Evolutionary conservation across 805 yeast species (phyloP).

Genomic region (Zygosaccharomyces gambellarensis): DNA sequence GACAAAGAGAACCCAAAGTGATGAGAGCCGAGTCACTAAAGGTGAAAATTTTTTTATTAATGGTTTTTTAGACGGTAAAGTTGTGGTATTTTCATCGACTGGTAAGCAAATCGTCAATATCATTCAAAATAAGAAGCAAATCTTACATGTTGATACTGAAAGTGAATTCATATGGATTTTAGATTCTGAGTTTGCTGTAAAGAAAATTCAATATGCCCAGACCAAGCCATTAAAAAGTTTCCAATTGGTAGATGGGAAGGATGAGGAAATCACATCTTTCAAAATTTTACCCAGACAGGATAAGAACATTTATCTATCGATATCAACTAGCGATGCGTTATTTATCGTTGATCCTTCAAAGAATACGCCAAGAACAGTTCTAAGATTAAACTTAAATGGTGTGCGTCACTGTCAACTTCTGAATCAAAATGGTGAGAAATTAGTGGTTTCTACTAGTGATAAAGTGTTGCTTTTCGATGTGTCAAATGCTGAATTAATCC

Average conservation of each 20-base stretch:
- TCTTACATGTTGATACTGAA: conserved; percentile 36
- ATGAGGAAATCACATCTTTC: conserved; percentile 30
- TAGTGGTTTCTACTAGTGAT: conserved; percentile 22
- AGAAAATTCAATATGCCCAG: conserved; percentile 29
- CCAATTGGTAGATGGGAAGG: conserved; percentile 32
- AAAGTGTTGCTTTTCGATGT: conserved; percentile 19
- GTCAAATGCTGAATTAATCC: conserved; percentile 13
- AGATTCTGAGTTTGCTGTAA: conserved; percentile 33
- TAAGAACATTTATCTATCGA: conserved; percentile 26
- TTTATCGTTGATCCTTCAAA: conserved; percentile 60
- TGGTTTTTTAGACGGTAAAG: conserved; percentile 28
- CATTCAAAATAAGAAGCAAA: conserved; percentile 34
- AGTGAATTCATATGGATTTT: conserved; percentile 35
- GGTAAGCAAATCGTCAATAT: conserved; percentile 36
- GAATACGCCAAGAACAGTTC: conserved; percentile 30
- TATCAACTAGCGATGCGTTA: conserved; percentile 40
- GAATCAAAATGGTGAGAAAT: conserved; percentile 18
- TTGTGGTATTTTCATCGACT: conserved; percentile 31
- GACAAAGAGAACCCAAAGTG: conserved; percentile 23
- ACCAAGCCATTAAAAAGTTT: conserved; percentile 35
- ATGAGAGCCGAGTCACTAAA: conserved; percentile 6
- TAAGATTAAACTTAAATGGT: conserved; percentile 20
- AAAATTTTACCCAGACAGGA: conserved; percentile 18
- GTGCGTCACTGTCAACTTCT: conserved; percentile 18
- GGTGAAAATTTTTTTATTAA: conserved; percentile 29